Evolutionary conservation across 1,284 basidiomycete genomes (phyloP).

Genomic region (Apiotrichum akiyoshidainum): DNA sequence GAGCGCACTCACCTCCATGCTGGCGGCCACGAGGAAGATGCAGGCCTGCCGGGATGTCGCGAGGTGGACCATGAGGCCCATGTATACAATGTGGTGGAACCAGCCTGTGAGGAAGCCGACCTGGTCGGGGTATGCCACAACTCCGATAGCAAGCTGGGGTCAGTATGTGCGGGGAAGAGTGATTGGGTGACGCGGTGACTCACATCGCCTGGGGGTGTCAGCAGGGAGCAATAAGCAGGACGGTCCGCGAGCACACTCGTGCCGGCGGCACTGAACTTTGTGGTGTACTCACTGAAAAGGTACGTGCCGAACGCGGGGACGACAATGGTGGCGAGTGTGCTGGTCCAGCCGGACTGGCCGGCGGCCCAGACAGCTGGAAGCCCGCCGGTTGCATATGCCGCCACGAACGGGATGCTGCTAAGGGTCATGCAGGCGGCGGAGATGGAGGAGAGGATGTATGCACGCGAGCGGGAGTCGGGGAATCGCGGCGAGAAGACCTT

Average conservation of each 20-base stretch:
- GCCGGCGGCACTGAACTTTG: too few relatives aligned
- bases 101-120: slow-evolving; percentile 60
- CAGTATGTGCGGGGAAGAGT: not conserved
- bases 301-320: slow-evolving; percentile 45
- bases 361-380: slow-evolving; percentile 21
- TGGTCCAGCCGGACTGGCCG: slow-evolving; percentile 31
- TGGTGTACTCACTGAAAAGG: slow-evolving; percentile 37
- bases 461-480: slow-evolving; percentile 52
- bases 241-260: too few relatives aligned
- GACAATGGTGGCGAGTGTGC: slow-evolving; percentile 24
- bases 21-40: slow-evolving; percentile 55
- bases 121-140: slow-evolving; percentile 44
- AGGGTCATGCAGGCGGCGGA: slow-evolving; percentile 55
- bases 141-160: slow-evolving; percentile 38
- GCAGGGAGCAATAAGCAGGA: not conserved
- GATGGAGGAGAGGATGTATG: slow-evolving; percentile 59
- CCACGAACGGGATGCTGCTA: slow-evolving; percentile 55
- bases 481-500: slow-evolving; percentile 47
- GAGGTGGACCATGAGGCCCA: slow-evolving; percentile 55
- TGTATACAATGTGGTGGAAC: slow-evolving; percentile 61
- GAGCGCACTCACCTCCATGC: slow-evolving; percentile 55
- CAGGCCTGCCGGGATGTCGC: slow-evolving; percentile 52
- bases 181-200: slow-evolving; percentile 8
- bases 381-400: slow-evolving; percentile 48
- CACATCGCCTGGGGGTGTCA: slow-evolving; percentile 31